Evolutionary conservation across 768 basidiomycete genomes (phyloP).

Genomic region (Heimioporus sp.): DNA sequence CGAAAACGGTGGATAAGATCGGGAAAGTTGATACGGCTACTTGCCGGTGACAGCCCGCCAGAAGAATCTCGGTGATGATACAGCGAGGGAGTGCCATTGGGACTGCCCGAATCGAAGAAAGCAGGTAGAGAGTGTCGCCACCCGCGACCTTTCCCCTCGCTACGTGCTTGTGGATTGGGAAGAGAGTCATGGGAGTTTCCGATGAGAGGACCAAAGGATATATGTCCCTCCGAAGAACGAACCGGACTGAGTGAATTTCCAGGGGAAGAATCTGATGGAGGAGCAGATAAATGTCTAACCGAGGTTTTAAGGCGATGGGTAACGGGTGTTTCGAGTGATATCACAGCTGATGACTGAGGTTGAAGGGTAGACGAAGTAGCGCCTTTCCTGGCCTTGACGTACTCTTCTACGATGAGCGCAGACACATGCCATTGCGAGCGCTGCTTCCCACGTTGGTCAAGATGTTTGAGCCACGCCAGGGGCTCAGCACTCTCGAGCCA

Average conservation of each 20-base stretch:
- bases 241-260: conserved; percentile 39
- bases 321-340: conserved; percentile 14
- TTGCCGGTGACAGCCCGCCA: conserved; percentile 42
- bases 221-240: conserved; percentile 44
- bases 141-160: conserved; percentile 32
- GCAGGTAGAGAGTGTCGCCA: conserved; percentile 30
- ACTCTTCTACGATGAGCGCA: conserved; percentile 70
- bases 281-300: conserved; percentile 25
- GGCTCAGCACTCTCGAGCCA: conserved; percentile 66
- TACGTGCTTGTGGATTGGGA: conserved; percentile 45
- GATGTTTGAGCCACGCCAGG: conserved; percentile 70
- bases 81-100: conserved; percentile 35
- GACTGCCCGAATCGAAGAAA: conserved; percentile 32
- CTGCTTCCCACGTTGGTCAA: conserved; percentile 43
- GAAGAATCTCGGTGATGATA: conserved; percentile 23
- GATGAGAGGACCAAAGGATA: conserved; percentile 59
- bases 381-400: conserved; percentile 42
- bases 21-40: conserved; percentile 40
- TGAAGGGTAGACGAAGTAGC: conserved; percentile 9
- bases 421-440: conserved; percentile 63
- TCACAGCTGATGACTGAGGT: conserved; percentile 11
- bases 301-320: conserved; percentile 11
- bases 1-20: conserved; percentile 37
- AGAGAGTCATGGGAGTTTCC: conserved; percentile 47
- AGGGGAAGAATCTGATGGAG: conserved; percentile 39